phyloP scores from a whole-genome alignment of 2,329 filamentous ascomycete genomes.

The Cercospora sp. region DNA sequence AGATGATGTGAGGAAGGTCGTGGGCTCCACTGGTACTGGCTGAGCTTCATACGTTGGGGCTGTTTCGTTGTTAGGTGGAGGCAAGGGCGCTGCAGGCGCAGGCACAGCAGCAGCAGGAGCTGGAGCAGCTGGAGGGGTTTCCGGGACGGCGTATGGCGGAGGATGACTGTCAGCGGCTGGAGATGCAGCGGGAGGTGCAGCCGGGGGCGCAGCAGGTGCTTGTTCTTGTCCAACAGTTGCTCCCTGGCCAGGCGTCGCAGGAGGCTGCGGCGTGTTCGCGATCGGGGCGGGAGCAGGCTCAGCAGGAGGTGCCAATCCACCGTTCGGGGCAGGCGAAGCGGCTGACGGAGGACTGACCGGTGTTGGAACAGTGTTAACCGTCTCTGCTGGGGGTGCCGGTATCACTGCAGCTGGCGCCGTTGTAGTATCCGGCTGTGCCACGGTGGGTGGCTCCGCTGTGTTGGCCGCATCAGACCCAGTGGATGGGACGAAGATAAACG shows the following conservation, averaged over 20 bases:
- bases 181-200: not conserved
- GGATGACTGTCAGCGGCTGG: not conserved
- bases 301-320: not conserved
- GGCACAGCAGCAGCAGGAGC: not conserved
- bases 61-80: not conserved
- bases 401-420: not conserved
- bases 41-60: not conserved
- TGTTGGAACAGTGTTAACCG: not conserved
- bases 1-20: constrained; percentile 2
- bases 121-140: not conserved
- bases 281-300: not conserved
- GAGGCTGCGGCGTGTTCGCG: not conserved
- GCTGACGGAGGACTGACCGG: not conserved
- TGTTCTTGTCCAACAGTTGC: not conserved
- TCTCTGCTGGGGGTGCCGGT: not conserved
- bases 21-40: not conserved
- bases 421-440: not conserved
- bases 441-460: not conserved
- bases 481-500: not conserved
- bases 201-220: not conserved
- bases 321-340: not conserved
- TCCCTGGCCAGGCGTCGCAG: not conserved
- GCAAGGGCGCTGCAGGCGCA: not conserved
- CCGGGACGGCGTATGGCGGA: not conserved
- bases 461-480: not conserved